Conservation (phyloP, 257 asterid species). For the Penstemon eatonii region DNA sequence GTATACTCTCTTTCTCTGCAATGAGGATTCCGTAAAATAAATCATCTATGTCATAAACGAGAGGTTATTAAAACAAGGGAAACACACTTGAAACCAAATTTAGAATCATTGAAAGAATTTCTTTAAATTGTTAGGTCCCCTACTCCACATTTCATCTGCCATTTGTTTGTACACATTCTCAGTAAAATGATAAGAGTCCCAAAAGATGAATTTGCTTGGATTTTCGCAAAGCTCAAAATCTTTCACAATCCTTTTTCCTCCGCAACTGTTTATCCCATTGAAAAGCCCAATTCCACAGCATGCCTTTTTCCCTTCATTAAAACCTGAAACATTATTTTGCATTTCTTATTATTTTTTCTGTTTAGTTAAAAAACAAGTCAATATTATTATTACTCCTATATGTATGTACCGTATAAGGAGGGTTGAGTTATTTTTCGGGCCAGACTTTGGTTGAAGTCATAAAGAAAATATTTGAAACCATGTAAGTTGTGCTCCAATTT, state of each 20-base stretch:
- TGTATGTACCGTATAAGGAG: constrained; percentile 42
- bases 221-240: constrained; percentile 45
- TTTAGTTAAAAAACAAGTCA: too few species aligned
- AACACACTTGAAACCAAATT: not conserved
- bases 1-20: too few species aligned
- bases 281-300: constrained; percentile 60
- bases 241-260: constrained; percentile 45
- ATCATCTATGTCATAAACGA: not conserved
- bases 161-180: constrained; percentile 39
- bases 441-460: constrained; percentile 45
- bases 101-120: constrained; percentile 37
- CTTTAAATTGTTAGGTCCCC: constrained; percentile 34
- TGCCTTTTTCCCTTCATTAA: constrained; percentile 48
- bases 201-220: constrained; percentile 42
- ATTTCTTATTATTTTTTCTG: not conserved
- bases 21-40: too few species aligned
- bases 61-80: not conserved
- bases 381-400: not conserved
- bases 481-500: constrained; percentile 33
- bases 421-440: constrained; percentile 42
- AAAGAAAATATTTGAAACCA: constrained; percentile 54
- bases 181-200: constrained; percentile 54
- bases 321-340: constrained; percentile 36
- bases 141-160: constrained; percentile 50
- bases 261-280: constrained; percentile 50